Conservation (phyloP, 352 stramenopile genomes). For the Chrysophaeum taylorii region DNA sequence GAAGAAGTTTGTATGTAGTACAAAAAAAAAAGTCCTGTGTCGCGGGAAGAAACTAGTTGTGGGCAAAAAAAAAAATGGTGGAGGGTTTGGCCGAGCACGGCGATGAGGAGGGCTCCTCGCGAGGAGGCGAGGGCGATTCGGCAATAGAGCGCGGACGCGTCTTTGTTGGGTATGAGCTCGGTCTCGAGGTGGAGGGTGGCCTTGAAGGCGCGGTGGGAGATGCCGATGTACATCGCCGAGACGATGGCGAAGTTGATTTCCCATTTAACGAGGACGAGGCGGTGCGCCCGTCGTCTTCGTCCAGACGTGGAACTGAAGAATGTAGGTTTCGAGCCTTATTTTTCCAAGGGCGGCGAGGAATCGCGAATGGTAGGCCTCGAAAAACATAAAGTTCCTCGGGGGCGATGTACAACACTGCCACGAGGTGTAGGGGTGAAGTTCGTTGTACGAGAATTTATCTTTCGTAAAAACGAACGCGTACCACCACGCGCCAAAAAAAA, state of each 20-base stretch:
- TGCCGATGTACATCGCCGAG: slow-evolving; percentile 53
- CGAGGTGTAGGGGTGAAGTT: slow-evolving; percentile 66
- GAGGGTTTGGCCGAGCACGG: too few species aligned
- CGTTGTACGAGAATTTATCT: slow-evolving; percentile 67
- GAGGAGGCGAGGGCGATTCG: too few species aligned
- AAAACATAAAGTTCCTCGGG: slow-evolving; percentile 62
- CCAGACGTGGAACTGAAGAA: slow-evolving; percentile 79
- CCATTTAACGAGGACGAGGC: too few species aligned
- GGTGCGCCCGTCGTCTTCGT: slow-evolving; percentile 59
- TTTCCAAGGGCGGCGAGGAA: slow-evolving; percentile 68
- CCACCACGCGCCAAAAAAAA: too few species aligned
- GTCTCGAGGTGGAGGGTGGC: slow-evolving; percentile 29
- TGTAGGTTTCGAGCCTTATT: slow-evolving; percentile 75
- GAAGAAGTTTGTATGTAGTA: too few species aligned
- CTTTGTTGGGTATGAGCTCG: background rate
- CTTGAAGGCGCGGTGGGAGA: slow-evolving; percentile 42
- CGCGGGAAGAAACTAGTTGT: too few species aligned
- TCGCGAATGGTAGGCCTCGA: slow-evolving; percentile 61
- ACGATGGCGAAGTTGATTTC: slow-evolving; percentile 65
- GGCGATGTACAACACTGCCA: too few species aligned
- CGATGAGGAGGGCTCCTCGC: too few species aligned
- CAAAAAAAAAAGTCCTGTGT: too few species aligned
- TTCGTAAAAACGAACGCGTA: slow-evolving; percentile 42
- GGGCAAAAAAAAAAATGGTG: too few species aligned
- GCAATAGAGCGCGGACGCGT: too few species aligned